Evolutionary conservation across 768 basidiomycete species (phyloP), one percentile per base, ranked within the genome.

Genomic region (Lactarius indigo): DNA sequence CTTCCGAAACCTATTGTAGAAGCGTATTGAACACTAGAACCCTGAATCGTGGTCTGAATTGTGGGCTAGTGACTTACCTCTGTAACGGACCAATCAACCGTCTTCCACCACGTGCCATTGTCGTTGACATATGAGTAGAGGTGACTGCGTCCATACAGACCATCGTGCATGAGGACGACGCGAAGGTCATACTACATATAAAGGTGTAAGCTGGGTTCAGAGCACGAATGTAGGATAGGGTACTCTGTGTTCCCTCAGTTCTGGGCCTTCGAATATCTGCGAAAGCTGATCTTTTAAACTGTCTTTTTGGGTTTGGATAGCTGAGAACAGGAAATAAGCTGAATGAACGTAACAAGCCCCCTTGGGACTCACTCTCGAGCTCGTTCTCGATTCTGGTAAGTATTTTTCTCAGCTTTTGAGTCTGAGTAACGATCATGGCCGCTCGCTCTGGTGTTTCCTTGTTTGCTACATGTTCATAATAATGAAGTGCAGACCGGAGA

Each of bases 81-180:
- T 1, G 84, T 85, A 3, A 92, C 87, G 13, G 79, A 77, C 64
- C 84, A 83, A 71, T 92, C 92, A 9, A 89, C 80, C 2, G 86
- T 88, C 77, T 90, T 93, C 90, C 90, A 94, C 92, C 92, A 94
- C 3, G 74, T 76, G 6, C 82, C 87, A 54, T 84, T 81, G 64
- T 87, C 83, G 65, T 87, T 84, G 15, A 91, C 85, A 69, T 92
- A 94, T 7, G 89, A 89, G 73, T 92, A 91, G 10, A 91, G 78
- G 71, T 92, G 89, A 64, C 84, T 90, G 56, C 92, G 80, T 10
- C 92, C 92, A 50, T 86, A 88, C 37, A 91, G 76, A 5, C 92
- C 92, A 13, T 89, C 90, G 70, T 92, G 89, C 56, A 91, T 79
- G 44, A 93, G 80, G 5, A 92, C 91, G 9, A 84, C 87, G 3